A percentile compares a stretch with the other conserved stretches of the same genome.
Conservation (phyloP, 768 basidiomycete species). For the Exidia glandulosa region DNA sequence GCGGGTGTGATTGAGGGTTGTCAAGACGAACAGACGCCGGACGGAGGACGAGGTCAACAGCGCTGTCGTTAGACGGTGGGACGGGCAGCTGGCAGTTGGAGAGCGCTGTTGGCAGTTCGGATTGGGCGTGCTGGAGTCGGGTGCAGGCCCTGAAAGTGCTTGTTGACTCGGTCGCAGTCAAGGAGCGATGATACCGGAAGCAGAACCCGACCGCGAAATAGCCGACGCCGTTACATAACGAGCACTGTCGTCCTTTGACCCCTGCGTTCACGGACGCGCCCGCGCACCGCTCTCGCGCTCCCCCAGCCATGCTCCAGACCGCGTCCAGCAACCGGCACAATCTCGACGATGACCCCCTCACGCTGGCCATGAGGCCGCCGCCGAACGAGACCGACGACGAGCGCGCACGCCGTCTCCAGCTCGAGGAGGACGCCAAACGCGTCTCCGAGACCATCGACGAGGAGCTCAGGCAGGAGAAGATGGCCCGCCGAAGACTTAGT, state of each 20-base stretch:
- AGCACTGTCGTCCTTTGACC: neutral
- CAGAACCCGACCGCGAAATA: too few species aligned
- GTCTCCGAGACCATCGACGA: slow-evolving; percentile 57
- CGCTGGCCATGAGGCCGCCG: slow-evolving; percentile 45
- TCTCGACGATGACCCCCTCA: slow-evolving; percentile 47
- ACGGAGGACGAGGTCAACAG: too few species aligned
- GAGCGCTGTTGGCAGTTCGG: too few species aligned
- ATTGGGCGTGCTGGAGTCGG: too few species aligned
- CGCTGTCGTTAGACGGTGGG: too few species aligned
- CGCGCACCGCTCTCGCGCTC: neutral
- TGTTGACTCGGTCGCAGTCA: too few species aligned
- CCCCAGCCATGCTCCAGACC: neutral
- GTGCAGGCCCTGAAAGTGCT: too few species aligned
- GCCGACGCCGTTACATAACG: too few species aligned
- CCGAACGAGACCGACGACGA: slow-evolving; percentile 42
- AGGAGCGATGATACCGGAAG: too few species aligned
- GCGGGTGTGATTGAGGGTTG: too few species aligned
- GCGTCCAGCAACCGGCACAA: neutral
- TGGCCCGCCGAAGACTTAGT: slow-evolving; percentile 31
- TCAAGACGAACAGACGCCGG: too few species aligned
- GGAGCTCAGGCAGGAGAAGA: slow-evolving; percentile 38
- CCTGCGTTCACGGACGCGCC: neutral
- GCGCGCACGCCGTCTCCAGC: slow-evolving; percentile 28
- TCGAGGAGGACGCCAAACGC: slow-evolving; percentile 46
- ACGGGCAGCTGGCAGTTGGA: too few species aligned